Evolutionary conservation across 2,329 filamentous ascomycete species (phyloP).

Genomic region (Pseudocercospora fijiensis): DNA sequence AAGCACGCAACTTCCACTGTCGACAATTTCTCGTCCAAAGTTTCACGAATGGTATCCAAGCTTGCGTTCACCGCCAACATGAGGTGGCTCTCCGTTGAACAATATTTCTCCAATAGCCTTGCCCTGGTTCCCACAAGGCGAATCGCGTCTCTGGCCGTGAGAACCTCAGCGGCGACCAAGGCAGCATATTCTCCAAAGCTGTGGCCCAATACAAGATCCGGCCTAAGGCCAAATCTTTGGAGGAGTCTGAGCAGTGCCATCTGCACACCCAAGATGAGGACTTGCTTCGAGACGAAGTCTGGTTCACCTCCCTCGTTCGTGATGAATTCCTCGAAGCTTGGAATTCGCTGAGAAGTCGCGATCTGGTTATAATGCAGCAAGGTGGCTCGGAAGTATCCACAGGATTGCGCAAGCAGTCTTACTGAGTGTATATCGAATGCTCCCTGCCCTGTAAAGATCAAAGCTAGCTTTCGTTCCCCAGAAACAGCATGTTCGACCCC

Average conservation of each 20-base stretch:
- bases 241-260: background rate
- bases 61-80: background rate
- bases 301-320: background rate
- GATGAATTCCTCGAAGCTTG: background rate
- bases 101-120: slow-evolving; percentile 27
- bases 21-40: background rate
- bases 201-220: slow-evolving; percentile 26
- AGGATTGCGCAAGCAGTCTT: background rate
- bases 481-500: background rate
- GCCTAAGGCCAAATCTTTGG: background rate
- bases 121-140: slow-evolving; percentile 40
- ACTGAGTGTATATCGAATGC: background rate
- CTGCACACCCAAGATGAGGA: background rate
- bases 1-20: background rate
- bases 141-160: slow-evolving; percentile 25
- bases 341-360: background rate
- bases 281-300: background rate
- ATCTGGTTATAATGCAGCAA: background rate
- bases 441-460: background rate
- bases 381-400: background rate
- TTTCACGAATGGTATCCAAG: background rate
- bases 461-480: background rate
- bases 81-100: background rate
- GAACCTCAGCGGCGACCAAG: background rate
- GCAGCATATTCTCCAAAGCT: slow-evolving; percentile 10